Evolutionary conservation across 345 rosid genomes (phyloP).

Genomic region (Populus simonii): DNA sequence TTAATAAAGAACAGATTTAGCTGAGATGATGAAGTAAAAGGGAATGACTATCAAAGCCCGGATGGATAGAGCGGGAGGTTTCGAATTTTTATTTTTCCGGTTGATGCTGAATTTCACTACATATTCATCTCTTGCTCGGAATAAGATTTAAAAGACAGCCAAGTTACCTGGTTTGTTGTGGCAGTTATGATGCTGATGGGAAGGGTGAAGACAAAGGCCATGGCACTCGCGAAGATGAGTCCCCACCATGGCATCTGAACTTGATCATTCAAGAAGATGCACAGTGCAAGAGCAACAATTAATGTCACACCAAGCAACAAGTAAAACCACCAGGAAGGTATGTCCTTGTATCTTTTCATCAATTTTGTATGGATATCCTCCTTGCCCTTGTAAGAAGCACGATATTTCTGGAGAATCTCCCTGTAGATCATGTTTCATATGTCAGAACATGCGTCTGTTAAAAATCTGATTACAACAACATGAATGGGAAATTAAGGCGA

Average conservation of each 20-base stretch:
- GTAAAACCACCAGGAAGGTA: conserved; percentile 90
- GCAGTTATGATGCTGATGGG: conserved; percentile 88
- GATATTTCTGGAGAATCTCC: conserved; percentile 58
- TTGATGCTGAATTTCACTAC: no score
- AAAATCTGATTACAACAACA: not conserved
- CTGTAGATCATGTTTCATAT: conserved; percentile 33
- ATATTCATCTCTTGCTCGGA: not conserved
- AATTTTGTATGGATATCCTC: conserved; percentile 79
- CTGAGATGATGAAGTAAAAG: not conserved
- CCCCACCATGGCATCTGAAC: conserved; percentile 99
- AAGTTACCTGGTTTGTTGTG: conserved; percentile 77
- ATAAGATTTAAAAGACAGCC: not conserved
- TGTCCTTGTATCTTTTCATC: conserved; percentile 75
- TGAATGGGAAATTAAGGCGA: not conserved
- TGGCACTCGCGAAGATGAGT: conserved; percentile 61
- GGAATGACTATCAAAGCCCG: not conserved
- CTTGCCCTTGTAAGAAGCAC: conserved; percentile 61
- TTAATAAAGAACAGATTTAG: not conserved
- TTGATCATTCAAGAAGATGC: conserved; percentile 63
- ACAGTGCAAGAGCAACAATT: conserved; percentile 53
- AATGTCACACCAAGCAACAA: conserved; percentile 45
- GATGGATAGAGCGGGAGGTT: not conserved
- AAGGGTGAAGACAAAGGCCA: conserved; percentile 81
- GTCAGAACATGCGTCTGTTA: not conserved
- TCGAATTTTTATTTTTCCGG: not conserved